phyloP scores from a whole-genome alignment of 78 protist species.

The Dictyostelium discoideum region DNA sequence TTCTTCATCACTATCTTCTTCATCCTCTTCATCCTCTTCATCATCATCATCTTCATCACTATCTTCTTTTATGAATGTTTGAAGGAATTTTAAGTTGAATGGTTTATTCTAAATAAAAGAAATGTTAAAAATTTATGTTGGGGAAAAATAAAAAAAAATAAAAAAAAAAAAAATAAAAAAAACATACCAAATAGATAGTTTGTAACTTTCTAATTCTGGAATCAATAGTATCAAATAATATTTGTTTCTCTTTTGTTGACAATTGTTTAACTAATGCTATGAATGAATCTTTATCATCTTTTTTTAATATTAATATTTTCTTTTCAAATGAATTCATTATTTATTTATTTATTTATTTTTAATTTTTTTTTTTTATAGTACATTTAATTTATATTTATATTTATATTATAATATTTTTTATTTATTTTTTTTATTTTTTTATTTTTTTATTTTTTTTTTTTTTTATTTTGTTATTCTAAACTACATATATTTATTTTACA shows the following conservation, averaged over 20 bases:
- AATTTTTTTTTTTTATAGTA: background rate
- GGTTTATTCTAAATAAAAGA: background rate
- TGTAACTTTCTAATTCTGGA: conserved; percentile 8
- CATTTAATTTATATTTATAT: background rate
- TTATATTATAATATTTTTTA: too few relatives aligned
- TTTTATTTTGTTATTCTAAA: too few relatives aligned
- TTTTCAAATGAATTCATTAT: conserved; percentile 20
- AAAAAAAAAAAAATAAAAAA: background rate
- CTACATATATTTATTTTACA: too few relatives aligned
- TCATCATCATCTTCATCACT: background rate
- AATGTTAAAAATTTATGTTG: background rate
- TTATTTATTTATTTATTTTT: background rate
- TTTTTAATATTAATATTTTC: background rate
- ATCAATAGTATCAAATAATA: background rate
- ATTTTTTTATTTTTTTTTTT: too few relatives aligned
- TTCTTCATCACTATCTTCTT: background rate
- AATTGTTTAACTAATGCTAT: background rate
- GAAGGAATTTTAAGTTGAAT: background rate
- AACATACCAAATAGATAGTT: background rate
- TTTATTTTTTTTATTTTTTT: too few relatives aligned
- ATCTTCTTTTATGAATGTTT: background rate
- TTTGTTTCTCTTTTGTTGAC: background rate
- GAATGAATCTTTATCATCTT: background rate
- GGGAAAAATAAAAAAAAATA: too few relatives aligned
- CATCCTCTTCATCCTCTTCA: background rate